These are phyloP conservation scores for Nymphaea colorata DNA, from an alignment of 164 flowering plant species.

Conservation along the genomic window DNA sequence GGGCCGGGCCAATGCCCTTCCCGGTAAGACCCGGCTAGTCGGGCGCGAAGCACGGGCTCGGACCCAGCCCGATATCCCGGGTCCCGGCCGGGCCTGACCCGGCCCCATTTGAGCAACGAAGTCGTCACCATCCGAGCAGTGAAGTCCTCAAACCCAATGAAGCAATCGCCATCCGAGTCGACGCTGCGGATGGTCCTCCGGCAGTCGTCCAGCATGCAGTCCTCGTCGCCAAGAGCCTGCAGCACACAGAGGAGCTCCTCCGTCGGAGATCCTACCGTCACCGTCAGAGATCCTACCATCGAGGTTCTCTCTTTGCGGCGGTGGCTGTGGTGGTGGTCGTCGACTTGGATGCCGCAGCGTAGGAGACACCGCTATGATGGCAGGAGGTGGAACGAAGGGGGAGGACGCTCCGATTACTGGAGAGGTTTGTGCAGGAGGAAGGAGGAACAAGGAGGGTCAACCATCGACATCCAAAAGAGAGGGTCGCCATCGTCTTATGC, in stretches of 20 bases:
- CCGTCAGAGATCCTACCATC: too few relatives aligned
- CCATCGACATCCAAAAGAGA: constrained; percentile 8
- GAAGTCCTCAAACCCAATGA: constrained; percentile 80
- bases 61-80: too few relatives aligned
- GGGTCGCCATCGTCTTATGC: constrained; percentile 1
- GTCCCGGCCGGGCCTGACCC: too few relatives aligned
- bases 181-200: constrained; percentile 63
- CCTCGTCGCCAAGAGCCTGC: constrained; percentile 42
- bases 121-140: too few relatives aligned
- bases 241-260: constrained; percentile 56
- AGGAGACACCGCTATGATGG: constrained; percentile 2
- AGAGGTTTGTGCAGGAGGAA: not conserved
- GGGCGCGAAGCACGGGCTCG: too few relatives aligned
- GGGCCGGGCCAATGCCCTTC: too few relatives aligned
- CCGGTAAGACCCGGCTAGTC: too few relatives aligned
- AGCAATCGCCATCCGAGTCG: constrained; percentile 60
- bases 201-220: constrained; percentile 81
- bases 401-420: not conserved
- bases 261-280: constrained; percentile 77
- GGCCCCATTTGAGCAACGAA: too few relatives aligned
- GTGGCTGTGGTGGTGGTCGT: constrained; percentile 9
- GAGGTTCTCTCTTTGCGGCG: constrained; percentile 35
- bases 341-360: constrained; percentile 32
- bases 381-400: not conserved
- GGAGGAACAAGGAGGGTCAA: not conserved